Evolutionary conservation across 768 basidiomycete genomes (phyloP), one percentile per base, ranked within the genome.

Genomic region (Tricholoma furcatifolium): DNA sequence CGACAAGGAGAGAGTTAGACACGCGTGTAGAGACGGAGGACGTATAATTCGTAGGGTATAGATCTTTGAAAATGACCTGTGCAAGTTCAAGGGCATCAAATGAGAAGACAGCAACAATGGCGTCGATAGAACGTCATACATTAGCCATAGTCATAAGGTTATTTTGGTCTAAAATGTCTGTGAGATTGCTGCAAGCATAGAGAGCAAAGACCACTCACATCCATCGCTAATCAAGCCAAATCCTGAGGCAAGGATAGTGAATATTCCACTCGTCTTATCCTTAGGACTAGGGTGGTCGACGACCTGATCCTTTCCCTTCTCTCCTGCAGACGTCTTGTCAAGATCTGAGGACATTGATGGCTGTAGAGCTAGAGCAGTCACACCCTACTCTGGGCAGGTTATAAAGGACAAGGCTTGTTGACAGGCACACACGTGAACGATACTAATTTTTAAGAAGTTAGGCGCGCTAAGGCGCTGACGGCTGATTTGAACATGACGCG

Each of bases 111-210:
- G 20, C 38, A 35, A 41, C 32, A 44, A 3, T 3, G n/a, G 18
- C 38, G 36, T 38, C 4, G 44, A 12, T n/a, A 41, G 14, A 38
- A 24, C 34, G 47, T 50, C 70, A 44, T 58, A 82, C 84, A 54
- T 87, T 87, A 41, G 78, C 64, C 82, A 86, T 81, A 0, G 84
- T 84, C 84, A 86, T 84, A 23, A 86, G 67, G 58, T 82, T 85
- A 64, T 87, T 87, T 63, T 87, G 83, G 62, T 86, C 83, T 85
- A 60, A 39, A 57, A 15, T 36, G 2, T 14, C 58, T 43, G 58
- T 18, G 15, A n/a, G 5, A n/a, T 38, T 17, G 30, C 40, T 11
- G 20, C 17, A 10, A 53, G 35, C 48, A 17, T 32, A 15, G 20
- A 23, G 12, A 53, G 36, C 48, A 17, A 23, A 47, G 34, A 23